A percentile compares a stretch with the other conserved stretches of the same genome.
Evolutionary conservation across 306 rosid genomes (phyloP).

Genomic region (Cercis canadensis): DNA sequence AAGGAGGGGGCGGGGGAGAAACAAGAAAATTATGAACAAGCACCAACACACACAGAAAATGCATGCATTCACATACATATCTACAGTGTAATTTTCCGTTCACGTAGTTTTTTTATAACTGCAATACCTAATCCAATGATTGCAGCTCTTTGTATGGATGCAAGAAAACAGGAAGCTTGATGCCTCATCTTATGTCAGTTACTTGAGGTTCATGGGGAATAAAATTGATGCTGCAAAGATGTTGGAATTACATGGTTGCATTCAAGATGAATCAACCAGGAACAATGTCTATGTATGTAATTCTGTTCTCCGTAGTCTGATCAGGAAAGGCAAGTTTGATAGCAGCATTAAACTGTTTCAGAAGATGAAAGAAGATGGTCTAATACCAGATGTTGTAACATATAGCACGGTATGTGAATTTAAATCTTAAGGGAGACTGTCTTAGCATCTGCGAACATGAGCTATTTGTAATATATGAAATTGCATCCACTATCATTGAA

Average conservation of each 20-base stretch:
- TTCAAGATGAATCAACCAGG: constrained; percentile 60
- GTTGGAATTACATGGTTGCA: constrained; percentile 65
- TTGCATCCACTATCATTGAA: not conserved
- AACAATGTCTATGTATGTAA: constrained; percentile 71
- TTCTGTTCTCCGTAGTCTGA: constrained; percentile 73
- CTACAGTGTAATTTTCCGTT: not conserved
- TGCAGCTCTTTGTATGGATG: constrained; percentile 96
- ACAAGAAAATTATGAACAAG: too few species aligned
- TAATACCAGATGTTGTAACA: constrained; percentile 78
- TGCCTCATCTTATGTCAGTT: constrained; percentile 70
- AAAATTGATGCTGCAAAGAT: constrained; percentile 65
- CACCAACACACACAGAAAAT: too few species aligned
- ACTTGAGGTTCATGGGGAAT: constrained; percentile 70
- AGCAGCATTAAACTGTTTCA: constrained; percentile 63
- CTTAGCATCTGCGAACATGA: not conserved
- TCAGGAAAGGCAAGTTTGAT: constrained; percentile 69
- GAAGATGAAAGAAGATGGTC: constrained; percentile 81
- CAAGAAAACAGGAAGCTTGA: constrained; percentile 68
- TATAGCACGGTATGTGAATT: constrained; percentile 75
- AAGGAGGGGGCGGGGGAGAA: too few species aligned
- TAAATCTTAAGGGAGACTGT: constrained; percentile 12
- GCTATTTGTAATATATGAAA: constrained; percentile 10
- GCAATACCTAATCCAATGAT: constrained; percentile 3
- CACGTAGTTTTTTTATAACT: constrained; percentile 3
- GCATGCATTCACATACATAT: not conserved